phyloP scores from a whole-genome alignment of 108 stramenopile species.

The Cyclotella baltica region DNA sequence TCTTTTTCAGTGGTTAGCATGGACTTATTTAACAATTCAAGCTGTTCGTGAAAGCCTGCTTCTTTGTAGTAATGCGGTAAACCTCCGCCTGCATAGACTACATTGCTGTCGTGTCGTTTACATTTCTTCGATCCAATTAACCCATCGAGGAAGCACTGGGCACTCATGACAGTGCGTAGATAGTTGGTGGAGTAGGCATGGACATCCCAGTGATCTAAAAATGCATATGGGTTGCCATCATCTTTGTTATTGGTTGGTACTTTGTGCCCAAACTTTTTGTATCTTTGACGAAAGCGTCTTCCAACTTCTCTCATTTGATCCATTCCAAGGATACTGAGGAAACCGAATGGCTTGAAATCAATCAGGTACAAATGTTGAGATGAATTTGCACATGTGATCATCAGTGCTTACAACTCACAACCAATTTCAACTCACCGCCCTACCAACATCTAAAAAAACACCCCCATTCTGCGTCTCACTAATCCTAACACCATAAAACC shows the following conservation, averaged over 20 bases:
- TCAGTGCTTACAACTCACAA: constrained; percentile 26
- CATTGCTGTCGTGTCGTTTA: neutral
- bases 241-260: constrained; percentile 10
- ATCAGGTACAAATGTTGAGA: constrained; percentile 58
- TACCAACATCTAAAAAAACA: constrained; percentile 10
- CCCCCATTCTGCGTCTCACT: constrained; percentile 10
- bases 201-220: constrained; percentile 74
- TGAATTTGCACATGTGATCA: constrained; percentile 23
- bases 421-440: constrained; percentile 9
- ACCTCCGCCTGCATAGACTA: constrained; percentile 46
- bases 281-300: constrained; percentile 51
- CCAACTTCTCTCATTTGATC: constrained; percentile 71
- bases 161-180: constrained; percentile 76
- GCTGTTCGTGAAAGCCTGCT: constrained; percentile 31
- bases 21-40: constrained; percentile 30
- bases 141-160: constrained; percentile 81
- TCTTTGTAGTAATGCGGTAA: constrained; percentile 46
- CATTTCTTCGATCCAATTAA: constrained; percentile 52
- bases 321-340: constrained; percentile 72
- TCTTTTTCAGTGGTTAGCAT: constrained; percentile 30
- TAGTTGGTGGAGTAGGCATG: constrained; percentile 79
- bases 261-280: constrained; percentile 54
- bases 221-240: constrained; percentile 22
- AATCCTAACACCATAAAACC: constrained; percentile 5
- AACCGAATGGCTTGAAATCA: constrained; percentile 66